Conservation (phyloP, 345 rosid genomes). For the Populus alba region DNA sequence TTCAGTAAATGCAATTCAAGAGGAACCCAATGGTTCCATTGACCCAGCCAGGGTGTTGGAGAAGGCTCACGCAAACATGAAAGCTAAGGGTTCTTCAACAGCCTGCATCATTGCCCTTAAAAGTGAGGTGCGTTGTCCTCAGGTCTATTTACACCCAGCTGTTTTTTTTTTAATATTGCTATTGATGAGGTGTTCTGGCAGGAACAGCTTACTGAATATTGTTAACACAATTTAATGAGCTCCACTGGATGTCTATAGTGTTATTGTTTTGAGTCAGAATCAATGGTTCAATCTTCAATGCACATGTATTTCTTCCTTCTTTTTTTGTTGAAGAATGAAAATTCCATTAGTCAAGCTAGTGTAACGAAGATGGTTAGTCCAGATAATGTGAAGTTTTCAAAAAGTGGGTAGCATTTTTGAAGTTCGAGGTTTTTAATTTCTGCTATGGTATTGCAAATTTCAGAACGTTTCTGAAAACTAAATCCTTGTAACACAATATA, state of each 20-base stretch:
- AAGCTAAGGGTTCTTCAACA: slow-evolving; percentile 33
- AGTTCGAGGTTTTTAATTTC: not conserved
- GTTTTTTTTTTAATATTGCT: not conserved
- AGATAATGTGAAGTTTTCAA: not conserved
- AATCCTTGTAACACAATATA: not conserved
- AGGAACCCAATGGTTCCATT: slow-evolving; percentile 20
- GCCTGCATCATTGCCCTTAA: slow-evolving; percentile 34
- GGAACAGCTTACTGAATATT: not conserved
- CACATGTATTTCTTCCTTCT: not conserved
- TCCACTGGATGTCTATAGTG: not conserved
- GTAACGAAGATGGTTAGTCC: not conserved
- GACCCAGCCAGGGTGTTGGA: slow-evolving; percentile 29
- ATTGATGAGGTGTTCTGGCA: not conserved
- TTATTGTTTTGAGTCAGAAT: not conserved
- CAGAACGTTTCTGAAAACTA: not conserved
- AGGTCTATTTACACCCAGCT: not conserved
- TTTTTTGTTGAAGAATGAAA: not conserved
- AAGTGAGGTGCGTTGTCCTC: slow-evolving; percentile 20
- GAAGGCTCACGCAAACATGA: slow-evolving; percentile 33
- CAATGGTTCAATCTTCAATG: not conserved
- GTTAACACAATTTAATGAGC: not conserved
- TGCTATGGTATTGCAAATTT: not conserved
- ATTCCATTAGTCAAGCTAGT: not conserved
- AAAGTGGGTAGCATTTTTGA: not conserved
- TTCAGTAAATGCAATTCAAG: slow-evolving; percentile 23